A percentile compares a stretch with the other conserved stretches of the same genome.
Conservation (phyloP, 176 grass and related monocot species). For the Aegilops speltoides region DNA sequence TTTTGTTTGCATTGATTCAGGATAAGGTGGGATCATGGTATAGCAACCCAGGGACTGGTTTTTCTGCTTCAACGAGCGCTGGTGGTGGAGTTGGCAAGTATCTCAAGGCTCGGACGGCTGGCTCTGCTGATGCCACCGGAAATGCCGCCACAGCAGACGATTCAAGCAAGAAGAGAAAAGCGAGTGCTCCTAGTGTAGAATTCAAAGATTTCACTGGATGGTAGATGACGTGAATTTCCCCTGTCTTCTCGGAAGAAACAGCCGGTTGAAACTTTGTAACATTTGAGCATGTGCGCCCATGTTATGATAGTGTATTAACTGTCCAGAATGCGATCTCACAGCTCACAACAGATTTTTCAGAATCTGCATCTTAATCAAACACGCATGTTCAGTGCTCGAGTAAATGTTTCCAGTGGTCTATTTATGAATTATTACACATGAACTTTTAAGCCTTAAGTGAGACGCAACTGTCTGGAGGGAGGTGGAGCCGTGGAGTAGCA, state of each 20-base stretch:
- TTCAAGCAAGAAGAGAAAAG: constrained; percentile 89
- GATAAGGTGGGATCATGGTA: constrained; percentile 95
- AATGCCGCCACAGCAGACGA: constrained; percentile 41
- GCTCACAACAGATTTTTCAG: no score
- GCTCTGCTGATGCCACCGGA: constrained; percentile 38
- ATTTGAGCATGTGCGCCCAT: not conserved
- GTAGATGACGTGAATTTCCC: constrained; percentile 38
- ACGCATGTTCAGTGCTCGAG: no score
- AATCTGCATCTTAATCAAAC: no score
- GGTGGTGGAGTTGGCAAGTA: constrained; percentile 83
- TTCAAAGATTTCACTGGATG: constrained; percentile 92
- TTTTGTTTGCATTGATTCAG: constrained; percentile 38
- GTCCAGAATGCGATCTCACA: not conserved
- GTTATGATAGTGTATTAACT: constrained; percentile 17
- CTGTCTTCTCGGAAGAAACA: not conserved
- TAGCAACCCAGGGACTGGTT: constrained; percentile 74
- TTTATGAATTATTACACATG: no score
- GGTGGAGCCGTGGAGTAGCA: no score
- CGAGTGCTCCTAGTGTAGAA: constrained; percentile 45
- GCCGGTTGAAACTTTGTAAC: not conserved
- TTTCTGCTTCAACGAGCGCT: constrained; percentile 53
- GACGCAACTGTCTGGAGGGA: no score
- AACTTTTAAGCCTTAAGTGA: no score
- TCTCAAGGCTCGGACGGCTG: constrained; percentile 59
- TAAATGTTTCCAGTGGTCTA: no score